phyloP scores from a whole-genome alignment of 306 rosid species.

The Vigna nakashimae region DNA sequence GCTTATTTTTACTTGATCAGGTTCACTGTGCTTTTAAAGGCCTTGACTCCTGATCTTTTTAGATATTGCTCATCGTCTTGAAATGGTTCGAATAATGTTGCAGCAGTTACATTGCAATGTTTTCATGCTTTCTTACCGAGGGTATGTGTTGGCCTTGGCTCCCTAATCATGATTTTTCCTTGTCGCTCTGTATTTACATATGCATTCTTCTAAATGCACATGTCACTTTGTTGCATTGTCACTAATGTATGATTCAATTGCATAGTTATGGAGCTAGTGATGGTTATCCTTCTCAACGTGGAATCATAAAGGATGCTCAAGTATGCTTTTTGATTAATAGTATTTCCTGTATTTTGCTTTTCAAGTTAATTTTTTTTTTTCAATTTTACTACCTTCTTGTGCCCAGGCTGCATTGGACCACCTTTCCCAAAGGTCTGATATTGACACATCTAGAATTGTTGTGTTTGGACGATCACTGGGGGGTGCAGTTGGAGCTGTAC shows the following conservation, averaged over 20 bases:
- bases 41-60: slow-evolving; percentile 68
- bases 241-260: slow-evolving; percentile 36
- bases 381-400: slow-evolving; percentile 35
- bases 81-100: slow-evolving; percentile 91
- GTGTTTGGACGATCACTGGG: slow-evolving; percentile 99
- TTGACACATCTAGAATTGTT: slow-evolving; percentile 88
- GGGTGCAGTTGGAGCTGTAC: slow-evolving; percentile 97
- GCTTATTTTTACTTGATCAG: slow-evolving; percentile 29
- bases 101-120: slow-evolving; percentile 87
- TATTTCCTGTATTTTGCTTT: slow-evolving; percentile 11
- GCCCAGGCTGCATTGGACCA: slow-evolving; percentile 95
- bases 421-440: slow-evolving; percentile 92
- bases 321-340: slow-evolving; percentile 50
- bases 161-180: slow-evolving; percentile 23
- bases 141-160: slow-evolving; percentile 57
- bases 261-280: slow-evolving; percentile 97
- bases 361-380: neutral
- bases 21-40: slow-evolving; percentile 45
- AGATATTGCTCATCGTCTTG: slow-evolving; percentile 99
- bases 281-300: slow-evolving; percentile 96
- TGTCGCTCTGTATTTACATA: neutral
- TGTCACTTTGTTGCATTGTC: slow-evolving; percentile 38
- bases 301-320: slow-evolving; percentile 94
- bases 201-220: slow-evolving; percentile 24
- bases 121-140: slow-evolving; percentile 97